Evolutionary conservation across 2,329 filamentous ascomycete genomes (phyloP), one percentile per base, ranked within the genome.

Genomic region (Xylaria hypoxylon): DNA sequence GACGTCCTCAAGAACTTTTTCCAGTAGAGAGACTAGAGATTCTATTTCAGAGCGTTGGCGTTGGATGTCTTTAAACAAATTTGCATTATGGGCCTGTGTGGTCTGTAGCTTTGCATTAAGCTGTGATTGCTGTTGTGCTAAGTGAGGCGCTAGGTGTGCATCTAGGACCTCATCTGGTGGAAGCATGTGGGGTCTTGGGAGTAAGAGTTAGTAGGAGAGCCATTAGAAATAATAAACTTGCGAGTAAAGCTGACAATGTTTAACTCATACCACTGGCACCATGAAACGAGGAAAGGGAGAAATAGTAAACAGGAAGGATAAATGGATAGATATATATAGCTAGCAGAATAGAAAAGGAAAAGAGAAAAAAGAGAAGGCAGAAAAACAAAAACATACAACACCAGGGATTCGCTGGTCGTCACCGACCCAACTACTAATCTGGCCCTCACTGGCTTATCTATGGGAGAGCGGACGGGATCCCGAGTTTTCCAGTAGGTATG

Each of bases 71-170:
- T 82, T 81, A 64, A 83, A 85, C 19, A 89, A 78, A 5, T 77
- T 79, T 15, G 84, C 83, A 74, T 90, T 90, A 72, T 85, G 82
- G 17, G 83, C 80, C 74, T 89, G 86, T 48, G 81, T 82, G 24
- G 85, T 87, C 73, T 86, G 85, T 38, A 90, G 79, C 52, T 80
- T 81, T 8, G 86, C 86, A 73, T 87, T 87, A 67, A 90, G 83
- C 71, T 85, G 83, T 2, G 82, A 83, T 61, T 85, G 84, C 74
- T 89, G 86, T 17, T 82, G 77, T 2, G 80, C 79, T 4, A 89
- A 81, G 58, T 85, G 80, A 0, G 86, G 85, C 5, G 80, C 76
- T 26, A 89, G 79, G 75, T 90, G 87, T 1, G 87, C 87, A 17
- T 80, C 77, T 24, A 89, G 79, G 44, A 90, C 79, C 3, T 80